Percentiles rank a stretch among this genome's conserved stretches.
phyloP scores from a whole-genome alignment of 139 green algal genomes.

The Penium margaritaceum region DNA sequence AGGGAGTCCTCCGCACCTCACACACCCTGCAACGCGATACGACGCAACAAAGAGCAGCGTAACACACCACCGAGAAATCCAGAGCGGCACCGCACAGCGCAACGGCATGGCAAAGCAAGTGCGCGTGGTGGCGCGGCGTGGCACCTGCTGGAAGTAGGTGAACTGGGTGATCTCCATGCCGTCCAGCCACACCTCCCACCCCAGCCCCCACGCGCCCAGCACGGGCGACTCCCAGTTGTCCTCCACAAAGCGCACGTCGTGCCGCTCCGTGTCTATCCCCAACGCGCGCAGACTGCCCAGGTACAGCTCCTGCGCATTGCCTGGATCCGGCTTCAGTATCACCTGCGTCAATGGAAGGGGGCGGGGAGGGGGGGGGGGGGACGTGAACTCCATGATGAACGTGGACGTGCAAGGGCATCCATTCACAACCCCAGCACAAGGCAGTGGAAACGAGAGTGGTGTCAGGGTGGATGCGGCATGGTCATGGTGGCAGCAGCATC shows the following conservation, averaged over 20 bases:
- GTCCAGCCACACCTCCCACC: constrained; percentile 97
- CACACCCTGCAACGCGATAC: neutral
- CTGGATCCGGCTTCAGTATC: constrained; percentile 96
- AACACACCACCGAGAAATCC: constrained; percentile 98
- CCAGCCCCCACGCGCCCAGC: constrained; percentile 90
- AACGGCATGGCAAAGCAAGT: constrained; percentile 78
- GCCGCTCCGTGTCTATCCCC: constrained; percentile 73
- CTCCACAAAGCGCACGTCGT: constrained; percentile 93
- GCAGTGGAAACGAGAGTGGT: too few relatives aligned
- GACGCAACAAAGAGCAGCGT: constrained; percentile 95
- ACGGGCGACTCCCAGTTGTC: constrained; percentile 98
- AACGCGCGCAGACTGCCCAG: constrained; percentile 66
- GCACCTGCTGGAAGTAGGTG: constrained; percentile 95
- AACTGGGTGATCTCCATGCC: constrained; percentile 98
- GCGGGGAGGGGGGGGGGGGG: neutral
- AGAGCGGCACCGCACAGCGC: constrained; percentile 96
- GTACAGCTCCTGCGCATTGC: constrained; percentile 94
- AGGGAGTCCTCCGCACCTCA: neutral
- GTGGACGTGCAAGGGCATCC: too few relatives aligned
- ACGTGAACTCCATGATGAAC: too few relatives aligned
- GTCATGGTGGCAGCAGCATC: too few relatives aligned
- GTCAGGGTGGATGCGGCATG: too few relatives aligned
- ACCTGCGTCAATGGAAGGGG: constrained; percentile 57
- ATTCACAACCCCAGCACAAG: too few relatives aligned
- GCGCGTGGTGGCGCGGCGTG: too few relatives aligned